Base-by-base conservation (phyloP, 2,329 filamentous ascomycete species). In the Penicillium sp. region DNA sequence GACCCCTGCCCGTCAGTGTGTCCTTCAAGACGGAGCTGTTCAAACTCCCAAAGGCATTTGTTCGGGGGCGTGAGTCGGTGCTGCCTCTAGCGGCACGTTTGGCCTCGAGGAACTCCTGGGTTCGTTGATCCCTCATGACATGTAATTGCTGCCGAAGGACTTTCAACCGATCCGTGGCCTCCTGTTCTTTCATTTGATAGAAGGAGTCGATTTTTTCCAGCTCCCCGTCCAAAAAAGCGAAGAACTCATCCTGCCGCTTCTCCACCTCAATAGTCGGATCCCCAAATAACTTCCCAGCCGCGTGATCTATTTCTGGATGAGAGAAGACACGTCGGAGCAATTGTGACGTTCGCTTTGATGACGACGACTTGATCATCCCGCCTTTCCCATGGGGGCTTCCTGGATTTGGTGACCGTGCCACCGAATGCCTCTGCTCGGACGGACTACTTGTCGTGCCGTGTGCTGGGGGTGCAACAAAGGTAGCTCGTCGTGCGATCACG, bases 171-270 rank as follows among this genome's bases (percentile, higher is more conserved):
- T 81, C 69, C 0, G 79, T 83, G 0, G 90, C 86, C 58, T 95
- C 86, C 17, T 85, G 76, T 59, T 98, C 92, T 59, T 95, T 95
- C 50, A 78, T 69, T 51, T 78, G 80, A 69, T 96, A 96, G 57
- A 98, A 98, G 0, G 71, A 67, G 59, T 98, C 89, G 8, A 98
- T 86, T 65, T 96, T 98, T n/a, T 81, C 74, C 10, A 98, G 70
- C 65, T 98, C 84, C 7, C 69, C 70, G 52, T 95, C 86, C 36
- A 98, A 70, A 55, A 92, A 98, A 0, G 72, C 66, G 61, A 89
- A 90, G 58, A 98, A 96, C 10, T 95, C 85, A n/a, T 75, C 76
- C 61, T 94, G 82, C 12, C 80, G 76, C 39, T 80, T 72, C 30
- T 85, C 82, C 3, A 93, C 73, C 26, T 85, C 75, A 28, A 79